Evolutionary conservation across 805 yeast genomes (phyloP), one percentile per base, ranked within the genome.

Genomic region (Millerozyma acaciae): DNA sequence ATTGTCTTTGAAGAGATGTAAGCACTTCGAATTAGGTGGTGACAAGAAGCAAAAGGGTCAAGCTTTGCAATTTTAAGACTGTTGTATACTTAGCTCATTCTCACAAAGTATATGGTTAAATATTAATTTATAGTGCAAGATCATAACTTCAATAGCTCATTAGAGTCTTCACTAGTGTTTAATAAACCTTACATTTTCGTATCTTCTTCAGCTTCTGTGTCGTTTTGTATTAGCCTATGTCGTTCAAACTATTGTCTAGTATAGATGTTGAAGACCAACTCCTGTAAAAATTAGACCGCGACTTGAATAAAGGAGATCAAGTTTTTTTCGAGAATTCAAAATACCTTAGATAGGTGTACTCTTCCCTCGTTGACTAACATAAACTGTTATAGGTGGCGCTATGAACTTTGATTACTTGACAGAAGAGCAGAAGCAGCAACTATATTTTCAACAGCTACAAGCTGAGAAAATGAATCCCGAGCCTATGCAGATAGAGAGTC

Each of bases 1-100:
- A 80, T 80, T 93, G 57, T 68, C 96, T 46, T 80, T 93, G 74
- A 93, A 93, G 93, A 87, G 98, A 82, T 93, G 97, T 84, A 93
- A 93, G 93, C 98, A 93, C 80, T 93, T 93, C 75, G 99, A 93
- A 80, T 88, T 93, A 70, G 98, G 98, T 83, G 98, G 99, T 80
- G 98, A 93, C 82, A 93, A 85, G 86, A 93, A 93, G 79, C 97
- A 93, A 79, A 93, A 93, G 88, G 99, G 98, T 75, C 96, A 87
- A 78, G 98, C 98, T 74, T 83, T 93, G 75, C 98, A 93, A 81
- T 93, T 93, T 76, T 93, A 84, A 84, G 48, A 55, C 51, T 38
- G 30, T 32, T 30, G 24, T 30, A 28, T 34, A 34, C 38, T 33
- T 34, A 24, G 28, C 24, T 30, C 16, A 29, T 34, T 20, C 13